Evolutionary conservation across 2,329 filamentous ascomycete species (phyloP), one percentile per base, ranked within the genome.

Genomic region (Exophiala calicioides): DNA sequence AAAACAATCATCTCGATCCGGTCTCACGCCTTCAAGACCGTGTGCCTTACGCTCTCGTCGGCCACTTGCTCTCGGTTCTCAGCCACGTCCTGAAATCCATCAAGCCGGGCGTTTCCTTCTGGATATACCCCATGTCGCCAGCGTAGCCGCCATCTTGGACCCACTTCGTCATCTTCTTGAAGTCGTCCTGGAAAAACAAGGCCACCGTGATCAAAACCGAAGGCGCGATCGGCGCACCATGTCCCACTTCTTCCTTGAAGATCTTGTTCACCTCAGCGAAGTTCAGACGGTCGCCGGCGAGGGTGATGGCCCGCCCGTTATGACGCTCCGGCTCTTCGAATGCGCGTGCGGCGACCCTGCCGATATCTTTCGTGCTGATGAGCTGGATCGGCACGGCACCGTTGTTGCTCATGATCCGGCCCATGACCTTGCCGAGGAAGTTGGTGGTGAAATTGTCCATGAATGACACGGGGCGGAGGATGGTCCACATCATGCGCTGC

Each of bases 271-370:
- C 59, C 49, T 70, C 57, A 7, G 50, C 53, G 21, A 63, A 62
- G 3, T 65, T 70, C 39, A 76, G 57, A 49, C 74, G 68, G 43
- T 77, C 73, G 0, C 73, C 71, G 0, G 72, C 73, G 3, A 77
- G 55, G 7, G 66, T 67, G 5, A 76, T 60, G 6, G 69, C 66
- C 20, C 58, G 61, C n/a, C 61, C 59, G 18, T 65, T 58, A 59
- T 68, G 76, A 10, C 13, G 15, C 6, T 70, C 59, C 2, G 72
- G 67, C 3, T 75, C 62, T 5, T 60, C 42, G 43, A 78, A 73
- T 0, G 70, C 71, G 54, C 71, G 63, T 12, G 68, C 69, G 3
- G 67, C 74, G 44, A 74, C 74, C n/a, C 67, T 57, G 2, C 75
- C 74, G 48, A 78, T 73, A 43, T 76, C 73, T 3, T 51, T 58